These are phyloP conservation scores for Cryptococcus sp. DNA, from an alignment of 1,284 basidiomycete genomes.

Conservation along the genomic window DNA sequence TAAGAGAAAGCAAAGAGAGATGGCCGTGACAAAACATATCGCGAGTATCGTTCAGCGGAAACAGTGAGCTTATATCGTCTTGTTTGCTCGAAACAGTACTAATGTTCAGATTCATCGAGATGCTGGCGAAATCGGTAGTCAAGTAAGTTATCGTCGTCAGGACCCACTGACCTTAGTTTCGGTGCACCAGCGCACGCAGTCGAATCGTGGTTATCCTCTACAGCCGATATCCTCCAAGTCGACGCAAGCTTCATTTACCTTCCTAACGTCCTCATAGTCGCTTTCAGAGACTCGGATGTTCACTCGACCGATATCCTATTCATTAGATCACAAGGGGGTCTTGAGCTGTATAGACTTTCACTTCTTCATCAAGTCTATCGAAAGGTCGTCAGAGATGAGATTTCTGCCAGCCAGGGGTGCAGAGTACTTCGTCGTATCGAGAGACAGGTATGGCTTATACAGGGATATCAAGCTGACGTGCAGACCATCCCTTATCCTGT, in stretches of 20 bases:
- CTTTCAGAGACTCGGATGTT: constrained; percentile 28
- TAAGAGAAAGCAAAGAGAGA: constrained; percentile 25
- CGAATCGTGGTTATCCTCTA: constrained; percentile 29
- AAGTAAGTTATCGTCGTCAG: constrained; percentile 19
- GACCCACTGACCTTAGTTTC: constrained; percentile 13
- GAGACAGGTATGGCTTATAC: constrained; percentile 8
- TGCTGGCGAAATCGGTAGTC: constrained; percentile 30
- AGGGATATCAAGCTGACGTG: neutral
- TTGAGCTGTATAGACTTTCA: constrained; percentile 29
- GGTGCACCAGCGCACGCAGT: constrained; percentile 32
- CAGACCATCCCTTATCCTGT: constrained; percentile 18
- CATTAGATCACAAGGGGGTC: constrained; percentile 22
- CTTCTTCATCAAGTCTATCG: constrained; percentile 32
- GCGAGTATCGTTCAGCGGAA: constrained; percentile 28
- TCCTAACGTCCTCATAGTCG: constrained; percentile 27
- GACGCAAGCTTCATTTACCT: constrained; percentile 34
- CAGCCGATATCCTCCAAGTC: constrained; percentile 27
- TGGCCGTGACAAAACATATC: constrained; percentile 31
- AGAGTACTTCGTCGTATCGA: constrained; percentile 24
- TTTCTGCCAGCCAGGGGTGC: constrained; percentile 26
- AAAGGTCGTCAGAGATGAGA: constrained; percentile 27
- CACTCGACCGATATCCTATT: constrained; percentile 30
- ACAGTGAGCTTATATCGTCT: constrained; percentile 9
- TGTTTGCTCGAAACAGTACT: neutral
- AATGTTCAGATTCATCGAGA: constrained; percentile 24